Evolutionary conservation across 495 filamentous ascomycete species (phyloP).

Genomic region (Talaromyces borbonicus): DNA sequence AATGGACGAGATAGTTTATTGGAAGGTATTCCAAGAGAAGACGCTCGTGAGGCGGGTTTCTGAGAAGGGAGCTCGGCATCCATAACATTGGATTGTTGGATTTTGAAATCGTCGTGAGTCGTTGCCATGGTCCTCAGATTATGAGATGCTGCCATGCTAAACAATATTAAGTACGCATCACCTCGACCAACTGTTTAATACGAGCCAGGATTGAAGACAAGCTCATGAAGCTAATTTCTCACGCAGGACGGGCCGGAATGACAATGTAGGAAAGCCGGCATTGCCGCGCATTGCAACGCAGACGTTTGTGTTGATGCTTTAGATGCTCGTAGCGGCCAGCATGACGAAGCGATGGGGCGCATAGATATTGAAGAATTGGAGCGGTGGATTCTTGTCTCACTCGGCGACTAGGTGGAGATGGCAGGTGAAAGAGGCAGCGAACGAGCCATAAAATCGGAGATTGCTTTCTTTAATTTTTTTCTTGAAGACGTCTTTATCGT

Average conservation of each 20-base stretch:
- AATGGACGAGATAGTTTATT: constrained; percentile 1
- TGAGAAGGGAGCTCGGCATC: neutral
- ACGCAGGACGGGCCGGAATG: neutral
- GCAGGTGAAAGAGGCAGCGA: too few relatives aligned
- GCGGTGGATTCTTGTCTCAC: too few relatives aligned
- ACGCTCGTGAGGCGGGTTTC: neutral
- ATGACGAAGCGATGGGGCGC: neutral
- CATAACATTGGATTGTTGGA: neutral
- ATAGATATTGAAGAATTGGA: neutral
- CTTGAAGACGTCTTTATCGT: too few relatives aligned
- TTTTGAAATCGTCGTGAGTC: neutral
- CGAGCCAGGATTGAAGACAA: neutral
- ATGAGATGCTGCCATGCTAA: too few relatives aligned
- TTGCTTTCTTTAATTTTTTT: too few relatives aligned
- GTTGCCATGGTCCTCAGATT: neutral
- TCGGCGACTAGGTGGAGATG: too few relatives aligned
- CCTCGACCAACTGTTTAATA: neutral
- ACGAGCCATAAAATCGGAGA: too few relatives aligned
- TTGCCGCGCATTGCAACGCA: constrained; percentile 6
- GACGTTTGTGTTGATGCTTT: neutral
- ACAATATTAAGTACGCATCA: neutral
- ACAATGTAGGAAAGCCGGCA: constrained; percentile 2
- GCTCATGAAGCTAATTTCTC: neutral
- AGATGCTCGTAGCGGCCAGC: constrained; percentile 1
- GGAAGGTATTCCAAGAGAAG: neutral